Base-by-base conservation (phyloP, 495 filamentous ascomycete genomes). In the Tuber magnatum region DNA sequence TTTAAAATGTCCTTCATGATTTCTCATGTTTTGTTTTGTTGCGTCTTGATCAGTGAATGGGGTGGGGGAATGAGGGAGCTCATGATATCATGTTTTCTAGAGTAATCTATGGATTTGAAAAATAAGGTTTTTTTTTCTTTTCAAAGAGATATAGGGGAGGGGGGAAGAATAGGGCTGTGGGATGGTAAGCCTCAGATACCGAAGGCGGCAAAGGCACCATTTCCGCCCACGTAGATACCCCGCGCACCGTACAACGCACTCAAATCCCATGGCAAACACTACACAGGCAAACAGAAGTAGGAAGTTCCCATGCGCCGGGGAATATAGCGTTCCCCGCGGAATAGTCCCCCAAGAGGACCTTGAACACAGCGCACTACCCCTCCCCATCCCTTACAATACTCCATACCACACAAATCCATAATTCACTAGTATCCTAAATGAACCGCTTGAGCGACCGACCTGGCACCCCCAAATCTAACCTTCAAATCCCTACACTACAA, bases 81-180 rank as follows among this genome's bases (percentile, higher is more conserved):
- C 51, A 65, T 18, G 56, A 65, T 65, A 65, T 56, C 48, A 56
- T 65, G 56, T 65, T 65, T 65, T 65, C 56, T 65, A 65, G 56
- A 65, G 56, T 32, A 65, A 65, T 65, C 14, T 35, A 65, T 65
- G 56, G 56, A 65, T 35, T 65, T 65, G n/a, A n/a, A n/a, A n/a
- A n/a, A n/a, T n/a, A n/a, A n/a, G n/a, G n/a, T n/a, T n/a, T n/a
- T n/a, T n/a, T n/a, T n/a, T n/a, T n/a, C n/a, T n/a, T n/a, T n/a
- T n/a, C n/a, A n/a, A n/a, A n/a, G n/a, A n/a, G n/a, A n/a, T n/a
- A n/a, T n/a, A 7, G n/a, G 24, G 5, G 24, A 28, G 48, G 8
- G 24, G 24, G 48, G n/a, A 24, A 4, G 48, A 56, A 12, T 18
- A 24, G 28, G 3, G 32, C 14, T 0, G 9, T 28, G 14, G 12